phyloP scores from a whole-genome alignment of 164 flowering plant genomes.

The Vitis riparia region DNA sequence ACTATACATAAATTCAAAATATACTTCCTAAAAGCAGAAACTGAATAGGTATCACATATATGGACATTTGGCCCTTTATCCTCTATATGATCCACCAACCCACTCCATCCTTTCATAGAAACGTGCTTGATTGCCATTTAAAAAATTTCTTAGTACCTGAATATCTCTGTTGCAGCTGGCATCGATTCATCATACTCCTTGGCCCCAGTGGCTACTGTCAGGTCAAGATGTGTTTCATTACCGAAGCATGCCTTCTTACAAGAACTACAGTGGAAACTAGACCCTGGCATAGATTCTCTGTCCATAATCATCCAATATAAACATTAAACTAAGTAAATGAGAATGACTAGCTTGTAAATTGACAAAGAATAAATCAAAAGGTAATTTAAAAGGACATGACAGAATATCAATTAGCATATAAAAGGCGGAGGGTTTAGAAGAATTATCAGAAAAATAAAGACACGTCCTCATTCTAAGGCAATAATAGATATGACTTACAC shows the following conservation, averaged over 20 bases:
- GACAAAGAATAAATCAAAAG: conserved; percentile 1
- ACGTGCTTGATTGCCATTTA: background rate
- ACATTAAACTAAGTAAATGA: background rate
- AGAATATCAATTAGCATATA: no score
- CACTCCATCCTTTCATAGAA: background rate
- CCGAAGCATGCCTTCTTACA: conserved; percentile 66
- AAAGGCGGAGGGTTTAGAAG: no score
- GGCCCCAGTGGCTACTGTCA: conserved; percentile 59
- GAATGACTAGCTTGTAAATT: background rate
- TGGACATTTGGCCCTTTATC: no score
- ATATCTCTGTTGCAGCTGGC: conserved; percentile 65
- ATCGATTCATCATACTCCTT: conserved; percentile 51
- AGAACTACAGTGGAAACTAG: conserved; percentile 48
- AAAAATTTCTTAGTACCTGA: conserved; percentile 44
- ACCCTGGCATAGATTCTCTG: conserved; percentile 45
- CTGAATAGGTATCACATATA: no score
- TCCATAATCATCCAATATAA: conserved; percentile 10
- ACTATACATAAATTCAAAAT: no score
- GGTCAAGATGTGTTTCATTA: conserved; percentile 55
- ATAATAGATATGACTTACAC: conserved; percentile 46
- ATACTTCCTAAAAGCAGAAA: no score
- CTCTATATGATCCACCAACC: no score
- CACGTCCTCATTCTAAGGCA: background rate
- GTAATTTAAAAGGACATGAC: background rate
- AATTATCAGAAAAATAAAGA: background rate